Evolutionary conservation across 2,329 filamentous ascomycete genomes (phyloP).

Genomic region (Aspergillus proliferans): DNA sequence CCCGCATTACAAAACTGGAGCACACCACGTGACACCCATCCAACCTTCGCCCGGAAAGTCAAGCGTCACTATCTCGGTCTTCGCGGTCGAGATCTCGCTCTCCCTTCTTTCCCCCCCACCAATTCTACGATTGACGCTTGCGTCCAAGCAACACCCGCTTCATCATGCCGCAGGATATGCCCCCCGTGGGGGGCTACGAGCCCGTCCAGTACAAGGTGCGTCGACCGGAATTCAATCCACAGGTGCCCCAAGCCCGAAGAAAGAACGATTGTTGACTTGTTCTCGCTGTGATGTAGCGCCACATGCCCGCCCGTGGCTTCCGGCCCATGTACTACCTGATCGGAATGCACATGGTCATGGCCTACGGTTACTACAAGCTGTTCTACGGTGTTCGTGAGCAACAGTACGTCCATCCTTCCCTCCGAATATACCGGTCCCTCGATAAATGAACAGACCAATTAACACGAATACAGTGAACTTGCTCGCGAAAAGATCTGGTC

Average conservation of each 20-base stretch:
- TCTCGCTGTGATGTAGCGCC: constrained; percentile 55
- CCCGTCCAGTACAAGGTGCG: constrained; percentile 92
- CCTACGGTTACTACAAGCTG: constrained; percentile 83
- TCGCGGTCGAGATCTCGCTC: constrained; percentile 14
- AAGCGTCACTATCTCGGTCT: constrained; percentile 21
- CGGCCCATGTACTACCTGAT: constrained; percentile 72
- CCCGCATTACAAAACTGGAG: constrained; percentile 23
- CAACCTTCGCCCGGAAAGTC: background rate
- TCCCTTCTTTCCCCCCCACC: constrained; percentile 8
- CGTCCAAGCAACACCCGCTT: constrained; percentile 8
- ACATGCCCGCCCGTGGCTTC: constrained; percentile 87
- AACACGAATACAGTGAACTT: constrained; percentile 62
- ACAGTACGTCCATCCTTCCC: constrained; percentile 58
- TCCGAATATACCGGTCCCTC: constrained; percentile 3
- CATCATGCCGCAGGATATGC: constrained; percentile 95
- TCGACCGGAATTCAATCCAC: background rate
- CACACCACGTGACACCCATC: constrained; percentile 19
- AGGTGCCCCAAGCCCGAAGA: no score
- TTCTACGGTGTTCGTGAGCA: constrained; percentile 80
- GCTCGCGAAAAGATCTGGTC: constrained; percentile 98
- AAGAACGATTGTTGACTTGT: background rate
- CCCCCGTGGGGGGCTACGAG: constrained; percentile 87
- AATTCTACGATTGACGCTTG: constrained; percentile 2
- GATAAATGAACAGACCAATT: constrained; percentile 5
- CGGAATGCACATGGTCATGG: constrained; percentile 71